Evolutionary conservation across 176 grass and related monocot genomes (phyloP), one percentile per base, ranked within the genome.

Genomic region (Aegilops longissima): DNA sequence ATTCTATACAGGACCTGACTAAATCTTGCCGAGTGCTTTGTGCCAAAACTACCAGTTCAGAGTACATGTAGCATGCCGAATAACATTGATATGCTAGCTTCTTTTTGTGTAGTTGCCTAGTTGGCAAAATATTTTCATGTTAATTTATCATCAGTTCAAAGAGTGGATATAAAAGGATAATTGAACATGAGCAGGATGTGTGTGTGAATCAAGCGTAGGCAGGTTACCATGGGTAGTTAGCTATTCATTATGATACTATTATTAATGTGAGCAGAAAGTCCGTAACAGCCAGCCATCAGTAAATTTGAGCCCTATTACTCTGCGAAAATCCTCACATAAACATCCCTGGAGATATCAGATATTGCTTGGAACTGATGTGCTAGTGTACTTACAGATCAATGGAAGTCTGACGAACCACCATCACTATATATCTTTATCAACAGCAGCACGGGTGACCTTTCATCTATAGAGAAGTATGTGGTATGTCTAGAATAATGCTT

Each of bases 401-500:
- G 90, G 88, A 91, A 96, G 83, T 92, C 90, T 83, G 88, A 92
- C 1, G 82, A 94, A 86, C 86, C 82, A 35, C 88, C 96, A 66
- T 91, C 90, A 10, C 49, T 96, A 44, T 98, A 94, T 83, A 82
- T 98, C 86, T 98, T 98, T 77, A 98, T 98, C 83, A 98, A 98
- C 86, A 90, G 93, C 80, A 96, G 96, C 82, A 98, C 93, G 8
- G 86, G 87, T n/a, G 96, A 96, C 73, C 93, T 98, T 89, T 86
- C 96, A 83, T 42, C 83, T 86, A 96, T 98, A 92, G 93, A 98
- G 92, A 96, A 94, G 89, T 98, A 96, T 49, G 84, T 92, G 96
- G 96, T 98, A 98, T 85, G 92, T 87, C 47, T 80, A 80, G 29
- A 47, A 79, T 5, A 84, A 80, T 91, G 16, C 35, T 76, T 76